Base-by-base conservation (phyloP, 2,329 filamentous ascomycete genomes). In the Xylariaceae sp. region DNA sequence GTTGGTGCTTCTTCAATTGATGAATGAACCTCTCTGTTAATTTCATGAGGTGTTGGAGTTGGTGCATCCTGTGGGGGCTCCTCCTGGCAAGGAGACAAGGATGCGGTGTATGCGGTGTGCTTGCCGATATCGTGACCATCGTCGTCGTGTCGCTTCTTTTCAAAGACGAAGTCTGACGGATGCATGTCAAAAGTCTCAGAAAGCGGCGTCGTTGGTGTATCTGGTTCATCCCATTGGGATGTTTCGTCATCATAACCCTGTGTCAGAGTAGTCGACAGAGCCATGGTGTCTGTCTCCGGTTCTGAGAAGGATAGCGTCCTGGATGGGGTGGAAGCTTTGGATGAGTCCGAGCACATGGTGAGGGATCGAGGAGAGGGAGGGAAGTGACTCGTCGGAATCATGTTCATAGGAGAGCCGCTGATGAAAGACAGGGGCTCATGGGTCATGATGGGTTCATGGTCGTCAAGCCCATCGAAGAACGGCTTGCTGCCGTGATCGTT, bases 261-360 rank as follows among this genome's bases (percentile, higher is more conserved):
- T 27, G 64, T 54, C 32, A 61, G 48, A 40, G 50, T 61, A 12
- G 34, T 45, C 27, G 55, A 59, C 15, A 62, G 43, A 18, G 54
- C 46, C 39, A 69, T 62, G 14, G 51, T 56, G 17, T 66, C 69
- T 2, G 66, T 63, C 45, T 74, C 73, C 0, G 66, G 70, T 35
- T 69, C 70, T 1, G 71, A 75, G 48, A 73, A 74, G 2, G 73
- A 76, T 38, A 71, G 60, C 11, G 68, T 69, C 38, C 71, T 67
- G 7, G 69, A 65, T 4, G 69, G 66, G 1, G 68, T 67, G 34
- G 62, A 56, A 30, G 55, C 61, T 11, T 62, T 64, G 12, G 66
- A 67, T 19, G 71, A 66, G 8, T 59, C 51, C 35, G 68, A 69
- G 32, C 60, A 68, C 44, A 63, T 64, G n/a, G 65, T 69, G 53